Evolutionary conservation across 2,329 filamentous ascomycete genomes (phyloP), one percentile per base, ranked within the genome.

Genomic region (Trichoderma sp.): DNA sequence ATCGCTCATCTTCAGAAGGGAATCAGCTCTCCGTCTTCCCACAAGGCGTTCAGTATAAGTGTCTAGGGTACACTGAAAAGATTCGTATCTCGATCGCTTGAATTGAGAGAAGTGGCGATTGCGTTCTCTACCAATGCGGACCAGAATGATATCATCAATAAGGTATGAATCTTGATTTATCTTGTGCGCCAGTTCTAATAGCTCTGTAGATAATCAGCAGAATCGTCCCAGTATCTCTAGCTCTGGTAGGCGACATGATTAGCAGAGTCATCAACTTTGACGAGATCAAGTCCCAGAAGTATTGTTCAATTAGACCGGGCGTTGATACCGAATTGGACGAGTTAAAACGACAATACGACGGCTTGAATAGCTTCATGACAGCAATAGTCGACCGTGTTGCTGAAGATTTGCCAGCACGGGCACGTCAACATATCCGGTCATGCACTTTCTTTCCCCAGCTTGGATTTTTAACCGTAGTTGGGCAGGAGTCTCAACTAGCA

Each of bases 391-490:
- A 84, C 21, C 85, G 88, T n/a, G 83, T 97, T 68, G 86, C 87
- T 0, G 78, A 80, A 16, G 83, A 85, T 1, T 82, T 96, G 24
- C 91, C 94, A 0, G 83, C 86, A 70, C 85, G 85, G 83, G 83
- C 84, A 21, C 78, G 78, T 31, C 77, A 80, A 35, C 83, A 86
- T 70, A 80, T 90, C 16, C 83, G 85, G 40, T 94, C 94, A 67
- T 96, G 96, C 71, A 91, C 96, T 21, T 97, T 96, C 77, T 91
- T 97, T 71, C 95, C 94, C 0, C 94, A 97, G 75, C 87, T 97
- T 47, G 96, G 96, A 0, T 99, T 97, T 76, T 86, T 97, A 47
- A 92, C 94, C 2, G 89, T 91, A 0, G 89, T 97, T 19, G 87
- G 93, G 73, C 69, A 71, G 11, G 74, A 79, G 56, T 71, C 75